phyloP scores from a whole-genome alignment of 352 stramenopile genomes.

The Phytophthora sansomeana region DNA sequence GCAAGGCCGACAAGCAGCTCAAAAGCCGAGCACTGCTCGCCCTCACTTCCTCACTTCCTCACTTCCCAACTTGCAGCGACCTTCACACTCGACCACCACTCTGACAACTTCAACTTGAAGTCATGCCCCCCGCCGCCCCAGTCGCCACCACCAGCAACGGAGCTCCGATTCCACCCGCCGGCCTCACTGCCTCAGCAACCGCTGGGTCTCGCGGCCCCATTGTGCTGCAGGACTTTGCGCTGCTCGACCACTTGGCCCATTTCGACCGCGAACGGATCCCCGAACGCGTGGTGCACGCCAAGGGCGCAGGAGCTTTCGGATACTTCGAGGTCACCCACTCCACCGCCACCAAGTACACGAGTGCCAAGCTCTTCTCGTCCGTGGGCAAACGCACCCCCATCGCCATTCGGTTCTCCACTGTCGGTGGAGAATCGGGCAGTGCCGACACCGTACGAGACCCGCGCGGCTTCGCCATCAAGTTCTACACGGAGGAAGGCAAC shows the following conservation, averaged over 20 bases:
- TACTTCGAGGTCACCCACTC: conserved; percentile 91
- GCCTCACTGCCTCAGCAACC: conserved; percentile 75
- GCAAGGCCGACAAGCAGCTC: neutral
- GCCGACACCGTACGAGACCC: conserved; percentile 90
- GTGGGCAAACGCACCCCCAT: conserved; percentile 90
- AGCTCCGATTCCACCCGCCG: conserved; percentile 62
- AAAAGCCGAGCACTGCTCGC: neutral
- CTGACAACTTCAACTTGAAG: conserved; percentile 2
- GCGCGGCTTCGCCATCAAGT: conserved; percentile 94
- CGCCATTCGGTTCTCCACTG: conserved; percentile 86
- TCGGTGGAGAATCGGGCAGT: conserved; percentile 80
- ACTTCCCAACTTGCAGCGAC: neutral
- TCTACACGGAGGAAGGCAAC: conserved; percentile 95
- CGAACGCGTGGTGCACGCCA: conserved; percentile 93
- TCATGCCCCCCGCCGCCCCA: neutral
- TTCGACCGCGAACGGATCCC: conserved; percentile 94
- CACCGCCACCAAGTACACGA: conserved; percentile 60
- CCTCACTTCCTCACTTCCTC: neutral
- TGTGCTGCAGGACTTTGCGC: conserved; percentile 85
- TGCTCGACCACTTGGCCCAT: conserved; percentile 90
- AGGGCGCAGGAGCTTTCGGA: conserved; percentile 89
- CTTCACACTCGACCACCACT: neutral
- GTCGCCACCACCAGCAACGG: conserved; percentile 64
- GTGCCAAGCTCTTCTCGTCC: conserved; percentile 83
- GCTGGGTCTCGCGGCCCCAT: conserved; percentile 67